Percentiles rank a stretch among this genome's conserved stretches.
phyloP scores from a whole-genome alignment of 1,284 basidiomycete genomes.

The Microbotryum intermedium region DNA sequence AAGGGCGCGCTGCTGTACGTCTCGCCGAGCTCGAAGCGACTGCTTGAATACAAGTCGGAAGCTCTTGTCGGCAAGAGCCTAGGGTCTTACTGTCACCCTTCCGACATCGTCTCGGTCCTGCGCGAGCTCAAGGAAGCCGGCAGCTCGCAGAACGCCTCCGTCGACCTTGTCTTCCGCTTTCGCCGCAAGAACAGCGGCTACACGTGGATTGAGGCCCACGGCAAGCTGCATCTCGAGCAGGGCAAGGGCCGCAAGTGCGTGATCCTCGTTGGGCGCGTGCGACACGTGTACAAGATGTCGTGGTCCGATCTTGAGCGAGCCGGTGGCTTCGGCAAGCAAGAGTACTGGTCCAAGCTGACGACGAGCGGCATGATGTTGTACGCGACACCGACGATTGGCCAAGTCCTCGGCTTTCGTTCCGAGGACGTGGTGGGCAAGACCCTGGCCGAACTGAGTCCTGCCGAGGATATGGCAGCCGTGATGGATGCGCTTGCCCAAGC shows the following conservation, averaged over 20 bases:
- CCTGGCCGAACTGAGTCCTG: conserved; percentile 11
- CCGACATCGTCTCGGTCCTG: conserved; percentile 81
- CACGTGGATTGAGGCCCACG: conserved; percentile 77
- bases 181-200: conserved; percentile 56
- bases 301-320: conserved; percentile 46
- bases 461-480: conserved; percentile 5
- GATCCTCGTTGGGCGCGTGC: conserved; percentile 66
- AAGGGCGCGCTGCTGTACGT: conserved; percentile 89
- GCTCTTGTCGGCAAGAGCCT: conserved; percentile 71
- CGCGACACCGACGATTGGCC: conserved; percentile 25
- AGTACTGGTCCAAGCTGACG: conserved; percentile 34
- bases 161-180: conserved; percentile 72
- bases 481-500: conserved; percentile 14
- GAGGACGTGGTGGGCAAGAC: conserved; percentile 3
- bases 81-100: conserved; percentile 71
- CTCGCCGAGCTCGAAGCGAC: conserved; percentile 62
- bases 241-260: conserved; percentile 44
- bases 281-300: conserved; percentile 55
- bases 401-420: conserved; percentile 24
- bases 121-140: conserved; percentile 76
- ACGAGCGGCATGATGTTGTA: conserved; percentile 32
- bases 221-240: conserved; percentile 53
- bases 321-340: conserved; percentile 29
- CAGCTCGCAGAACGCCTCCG: conserved; percentile 39
- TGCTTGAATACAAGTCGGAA: conserved; percentile 33